These are phyloP conservation scores for Cercospora sp. DNA, from an alignment of 2,329 filamentous ascomycete species.

Conservation along the genomic window DNA sequence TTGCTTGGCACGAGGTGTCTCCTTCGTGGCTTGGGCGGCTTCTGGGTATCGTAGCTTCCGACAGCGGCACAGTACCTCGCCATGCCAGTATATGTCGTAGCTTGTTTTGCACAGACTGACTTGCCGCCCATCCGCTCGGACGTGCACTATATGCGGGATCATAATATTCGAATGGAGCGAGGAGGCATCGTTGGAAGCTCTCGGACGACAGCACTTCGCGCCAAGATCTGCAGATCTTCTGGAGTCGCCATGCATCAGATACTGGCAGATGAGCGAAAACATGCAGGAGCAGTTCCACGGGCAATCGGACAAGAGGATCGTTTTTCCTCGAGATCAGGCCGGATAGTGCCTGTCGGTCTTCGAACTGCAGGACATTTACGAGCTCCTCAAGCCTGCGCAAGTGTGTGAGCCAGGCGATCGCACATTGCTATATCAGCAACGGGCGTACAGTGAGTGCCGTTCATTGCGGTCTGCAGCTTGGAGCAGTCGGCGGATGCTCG, in stretches of 20 bases:
- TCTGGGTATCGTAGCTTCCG: background rate
- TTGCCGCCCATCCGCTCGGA: background rate
- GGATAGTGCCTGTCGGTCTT: slow-evolving; percentile 18
- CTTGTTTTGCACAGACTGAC: slow-evolving; percentile 1
- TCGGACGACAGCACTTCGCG: slow-evolving; percentile 32
- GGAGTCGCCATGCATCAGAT: slow-evolving; percentile 33
- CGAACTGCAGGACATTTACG: slow-evolving; percentile 10
- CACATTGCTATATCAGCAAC: background rate
- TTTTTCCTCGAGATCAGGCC: slow-evolving; percentile 19
- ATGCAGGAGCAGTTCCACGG: slow-evolving; percentile 41
- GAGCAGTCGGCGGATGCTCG: slow-evolving; percentile 7
- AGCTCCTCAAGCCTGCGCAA: slow-evolving; percentile 21
- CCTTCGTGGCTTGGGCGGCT: background rate
- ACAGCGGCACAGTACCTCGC: slow-evolving; percentile 23
- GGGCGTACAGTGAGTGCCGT: background rate
- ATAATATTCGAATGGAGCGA: slow-evolving; percentile 17
- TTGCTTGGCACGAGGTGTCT: background rate
- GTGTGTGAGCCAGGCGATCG: background rate
- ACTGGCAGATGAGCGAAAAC: slow-evolving; percentile 37
- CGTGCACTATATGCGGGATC: slow-evolving; percentile 16
- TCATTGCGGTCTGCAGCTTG: background rate
- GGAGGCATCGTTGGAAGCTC: slow-evolving; percentile 9
- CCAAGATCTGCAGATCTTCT: slow-evolving; percentile 41
- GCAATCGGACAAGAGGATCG: slow-evolving; percentile 42
- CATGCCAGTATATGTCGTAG: slow-evolving; percentile 23